Evolutionary conservation across 768 basidiomycete species (phyloP).

Genomic region (Leccinum longicurvipes): DNA sequence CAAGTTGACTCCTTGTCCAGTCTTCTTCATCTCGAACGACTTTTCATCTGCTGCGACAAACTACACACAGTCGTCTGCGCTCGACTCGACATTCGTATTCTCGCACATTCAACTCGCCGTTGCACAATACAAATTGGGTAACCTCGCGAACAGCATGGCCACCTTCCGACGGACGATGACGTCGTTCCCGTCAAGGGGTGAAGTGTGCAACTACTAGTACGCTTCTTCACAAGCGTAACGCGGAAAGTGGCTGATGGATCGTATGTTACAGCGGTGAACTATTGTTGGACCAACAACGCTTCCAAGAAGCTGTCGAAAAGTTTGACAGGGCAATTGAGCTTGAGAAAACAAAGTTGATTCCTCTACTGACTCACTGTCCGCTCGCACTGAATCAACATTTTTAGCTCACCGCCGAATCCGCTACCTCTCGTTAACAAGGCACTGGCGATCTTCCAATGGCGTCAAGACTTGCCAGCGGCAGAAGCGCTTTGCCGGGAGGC

Average conservation of each 20-base stretch:
- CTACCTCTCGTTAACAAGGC: slow-evolving; percentile 96
- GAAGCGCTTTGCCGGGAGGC: slow-evolving; percentile 88
- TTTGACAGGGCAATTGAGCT: slow-evolving; percentile 91
- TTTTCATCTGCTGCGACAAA: slow-evolving; percentile 83
- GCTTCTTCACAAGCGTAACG: slow-evolving; percentile 23
- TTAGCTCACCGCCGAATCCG: slow-evolving; percentile 67
- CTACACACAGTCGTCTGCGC: slow-evolving; percentile 84
- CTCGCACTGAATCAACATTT: slow-evolving; percentile 1
- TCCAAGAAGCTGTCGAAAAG: slow-evolving; percentile 84
- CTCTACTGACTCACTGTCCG: neutral
- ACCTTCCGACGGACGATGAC: slow-evolving; percentile 85
- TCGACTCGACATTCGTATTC: slow-evolving; percentile 91
- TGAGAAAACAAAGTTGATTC: slow-evolving; percentile 66
- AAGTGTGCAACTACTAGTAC: slow-evolving; percentile 94
- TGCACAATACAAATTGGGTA: slow-evolving; percentile 89
- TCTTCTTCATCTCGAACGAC: slow-evolving; percentile 93
- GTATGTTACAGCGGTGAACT: slow-evolving; percentile 73
- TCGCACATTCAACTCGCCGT: slow-evolving; percentile 97
- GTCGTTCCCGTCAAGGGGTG: slow-evolving; percentile 81
- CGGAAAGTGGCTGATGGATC: neutral
- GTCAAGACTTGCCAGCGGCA: slow-evolving; percentile 80
- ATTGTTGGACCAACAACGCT: slow-evolving; percentile 86
- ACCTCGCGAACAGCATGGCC: slow-evolving; percentile 79
- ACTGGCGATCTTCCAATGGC: slow-evolving; percentile 94
- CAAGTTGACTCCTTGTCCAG: slow-evolving; percentile 36